Base-by-base conservation (phyloP, 345 rosid genomes). In the Turnera subulata region DNA sequence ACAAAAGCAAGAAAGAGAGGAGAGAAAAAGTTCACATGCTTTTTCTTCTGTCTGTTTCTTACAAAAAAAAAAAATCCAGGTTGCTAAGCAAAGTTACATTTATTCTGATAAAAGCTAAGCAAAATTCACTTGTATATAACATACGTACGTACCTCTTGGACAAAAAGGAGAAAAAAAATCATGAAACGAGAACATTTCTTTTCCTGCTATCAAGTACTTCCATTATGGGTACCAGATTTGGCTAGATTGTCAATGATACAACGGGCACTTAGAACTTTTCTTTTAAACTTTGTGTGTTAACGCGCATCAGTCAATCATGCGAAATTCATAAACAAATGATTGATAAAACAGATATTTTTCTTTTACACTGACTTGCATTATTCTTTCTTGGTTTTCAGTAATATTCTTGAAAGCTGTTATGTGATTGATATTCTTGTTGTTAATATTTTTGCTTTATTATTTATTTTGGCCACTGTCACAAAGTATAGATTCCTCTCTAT, bases 401-500 rank as follows among this genome's bases (percentile, higher is more conserved):
- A 80, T 82, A 72, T 65, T 76, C 81, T 76, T 63, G 50, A 50
- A 24, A 68, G 57, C 58, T 68, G 53, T 62, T 8, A n/a, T 47
- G 59, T 15, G 49, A 53, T 45, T 38, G 53, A 38, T 62, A 62
- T 45, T 61, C 62, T 61, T 68, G 62, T 61, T 53, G 65, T 60
- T 70, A 67, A 56, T 39, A 23, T 68, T 72, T 63, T 62, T 55
- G 39, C 50, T 54, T 56, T 73, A 55, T 13, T 8, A 1, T 64
- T 64, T 40, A 1, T 60, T 60, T 56, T 56, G 50, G 78, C 80
- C 83, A 64, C 72, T 73, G 65, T 70, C 78, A 59, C 67, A 69
- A 63, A 80, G 79, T 83, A 85, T 83, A 78, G 88, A 88, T 88
- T 83, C 93, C 37, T 61, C 73, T 81, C 53, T 43, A 53, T 62